A percentile compares a stretch with the other conserved stretches of the same genome.
Evolutionary conservation across 495 filamentous ascomycete genomes (phyloP).

Genomic region (Beverwykella pulmonaria): DNA sequence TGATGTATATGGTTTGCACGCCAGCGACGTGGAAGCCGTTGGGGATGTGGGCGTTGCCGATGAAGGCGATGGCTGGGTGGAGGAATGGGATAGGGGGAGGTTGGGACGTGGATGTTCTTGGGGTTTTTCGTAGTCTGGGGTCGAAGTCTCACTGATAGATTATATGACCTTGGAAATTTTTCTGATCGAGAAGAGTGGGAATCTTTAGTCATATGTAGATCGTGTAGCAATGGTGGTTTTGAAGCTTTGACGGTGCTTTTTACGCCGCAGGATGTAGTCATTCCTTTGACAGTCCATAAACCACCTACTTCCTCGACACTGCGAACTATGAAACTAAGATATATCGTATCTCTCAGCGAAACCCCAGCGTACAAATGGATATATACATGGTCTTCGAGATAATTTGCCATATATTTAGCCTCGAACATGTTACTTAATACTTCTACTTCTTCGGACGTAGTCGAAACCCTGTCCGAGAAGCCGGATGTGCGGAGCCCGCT

Average conservation of each 20-base stretch:
- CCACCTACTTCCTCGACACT: not conserved
- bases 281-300: constrained; percentile 1
- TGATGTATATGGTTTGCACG: constrained; percentile 10
- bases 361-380: constrained; percentile 9
- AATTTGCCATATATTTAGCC: constrained; percentile 8
- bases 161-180: constrained; percentile 7
- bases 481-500: constrained; percentile 4
- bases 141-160: constrained; percentile 12
- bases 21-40: constrained; percentile 12
- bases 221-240: not conserved
- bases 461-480: constrained; percentile 7
- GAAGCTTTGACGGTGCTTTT: not conserved
- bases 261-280: not conserved
- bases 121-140: not conserved
- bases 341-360: not conserved
- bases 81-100: not conserved
- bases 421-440: constrained; percentile 13
- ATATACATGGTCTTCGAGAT: constrained; percentile 14
- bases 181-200: not conserved
- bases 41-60: constrained; percentile 1
- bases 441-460: not conserved
- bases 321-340: not conserved
- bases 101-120: not conserved
- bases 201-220: constrained; percentile 7
- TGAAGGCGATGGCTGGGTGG: constrained; percentile 11